phyloP scores from a whole-genome alignment of 371 early-diverging fungal species.

The Blakeslea trispora region DNA sequence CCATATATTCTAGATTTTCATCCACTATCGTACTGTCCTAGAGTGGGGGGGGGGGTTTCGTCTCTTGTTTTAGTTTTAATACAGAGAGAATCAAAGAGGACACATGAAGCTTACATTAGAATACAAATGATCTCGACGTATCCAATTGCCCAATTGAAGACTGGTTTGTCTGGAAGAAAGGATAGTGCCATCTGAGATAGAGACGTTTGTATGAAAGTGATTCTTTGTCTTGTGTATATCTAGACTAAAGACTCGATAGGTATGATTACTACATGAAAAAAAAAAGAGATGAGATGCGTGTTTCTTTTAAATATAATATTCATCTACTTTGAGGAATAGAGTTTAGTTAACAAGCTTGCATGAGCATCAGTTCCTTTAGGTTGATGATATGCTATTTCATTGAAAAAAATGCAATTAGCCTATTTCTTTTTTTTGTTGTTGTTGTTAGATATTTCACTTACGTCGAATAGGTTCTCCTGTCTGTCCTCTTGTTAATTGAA shows the following conservation, averaged over 20 bases:
- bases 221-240: conserved; percentile 35
- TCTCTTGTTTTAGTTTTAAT: too few relatives aligned
- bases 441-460: conserved; percentile 12
- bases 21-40: conserved; percentile 26
- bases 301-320: background rate
- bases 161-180: background rate
- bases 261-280: conserved; percentile 30
- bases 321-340: conserved; percentile 38
- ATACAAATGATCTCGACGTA: conserved; percentile 10
- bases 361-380: conserved; percentile 28
- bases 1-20: conserved; percentile 40
- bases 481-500: conserved; percentile 5
- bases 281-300: too few relatives aligned
- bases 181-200: conserved; percentile 26
- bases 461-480: conserved; percentile 34
- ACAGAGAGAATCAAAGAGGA: too few relatives aligned
- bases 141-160: conserved; percentile 14
- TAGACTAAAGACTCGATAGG: conserved; percentile 33
- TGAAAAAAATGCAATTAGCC: background rate
- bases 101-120: conserved; percentile 7
- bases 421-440: background rate
- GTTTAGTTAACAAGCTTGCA: conserved; percentile 18
- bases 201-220: conserved; percentile 27
- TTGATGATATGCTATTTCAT: conserved; percentile 28
- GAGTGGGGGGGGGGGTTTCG: too few relatives aligned